Conservation (phyloP, 192 early-diverging fungal genomes). For the Glomus cerebriforme region DNA sequence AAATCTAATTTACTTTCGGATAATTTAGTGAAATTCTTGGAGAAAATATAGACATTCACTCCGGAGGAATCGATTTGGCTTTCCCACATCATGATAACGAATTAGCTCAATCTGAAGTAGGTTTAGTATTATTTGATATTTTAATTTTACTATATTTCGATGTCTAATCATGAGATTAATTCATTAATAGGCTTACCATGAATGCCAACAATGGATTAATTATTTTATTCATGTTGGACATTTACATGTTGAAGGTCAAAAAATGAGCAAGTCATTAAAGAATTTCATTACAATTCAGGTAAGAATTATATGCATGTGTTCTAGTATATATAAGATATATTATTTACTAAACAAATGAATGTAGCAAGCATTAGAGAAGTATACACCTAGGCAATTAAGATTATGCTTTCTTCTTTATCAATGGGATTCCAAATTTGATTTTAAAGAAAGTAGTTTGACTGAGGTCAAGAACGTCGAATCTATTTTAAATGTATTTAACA, state of each 20-base stretch:
- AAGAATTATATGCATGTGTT: slow-evolving; percentile 10
- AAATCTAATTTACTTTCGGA: background rate
- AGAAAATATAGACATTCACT: slow-evolving; percentile 89
- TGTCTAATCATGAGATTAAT: background rate
- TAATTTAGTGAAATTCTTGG: slow-evolving; percentile 77
- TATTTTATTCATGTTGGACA: slow-evolving; percentile 98
- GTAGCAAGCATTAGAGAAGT: slow-evolving; percentile 74
- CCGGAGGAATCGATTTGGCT: slow-evolving; percentile 91
- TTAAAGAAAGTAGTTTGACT: slow-evolving; percentile 69
- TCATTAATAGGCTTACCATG: slow-evolving; percentile 66
- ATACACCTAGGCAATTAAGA: slow-evolving; percentile 84
- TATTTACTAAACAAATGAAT: background rate
- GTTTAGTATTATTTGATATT: background rate
- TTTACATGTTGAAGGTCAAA: slow-evolving; percentile 90
- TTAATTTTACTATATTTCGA: background rate
- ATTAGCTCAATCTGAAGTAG: slow-evolving; percentile 85
- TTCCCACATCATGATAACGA: slow-evolving; percentile 99
- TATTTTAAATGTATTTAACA: slow-evolving; percentile 64
- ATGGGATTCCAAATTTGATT: slow-evolving; percentile 90
- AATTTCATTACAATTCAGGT: slow-evolving; percentile 94
- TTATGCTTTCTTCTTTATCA: slow-evolving; percentile 85
- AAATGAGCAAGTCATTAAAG: slow-evolving; percentile 99
- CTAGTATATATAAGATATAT: background rate
- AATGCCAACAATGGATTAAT: slow-evolving; percentile 95
- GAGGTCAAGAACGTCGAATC: slow-evolving; percentile 79